These are phyloP conservation scores for Trichaptum fuscoviolaceum DNA, from an alignment of 768 basidiomycete species.

Conservation along the genomic window DNA sequence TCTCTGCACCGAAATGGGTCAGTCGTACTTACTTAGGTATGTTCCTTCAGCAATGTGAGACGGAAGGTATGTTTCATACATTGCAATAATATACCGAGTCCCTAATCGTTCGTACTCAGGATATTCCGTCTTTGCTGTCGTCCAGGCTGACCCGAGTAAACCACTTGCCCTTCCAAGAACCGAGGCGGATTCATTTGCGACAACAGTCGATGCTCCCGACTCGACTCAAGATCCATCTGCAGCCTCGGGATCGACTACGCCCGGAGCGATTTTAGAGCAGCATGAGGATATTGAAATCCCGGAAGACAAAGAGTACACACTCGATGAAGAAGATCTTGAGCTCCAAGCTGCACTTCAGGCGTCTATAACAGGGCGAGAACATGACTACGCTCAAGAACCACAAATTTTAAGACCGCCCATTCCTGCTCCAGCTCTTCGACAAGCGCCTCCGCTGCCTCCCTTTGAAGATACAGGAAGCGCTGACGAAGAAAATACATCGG, in stretches of 20 bases:
- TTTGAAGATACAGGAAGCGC: slow-evolving; percentile 4
- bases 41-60: slow-evolving; percentile 82
- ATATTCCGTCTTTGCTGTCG: slow-evolving; percentile 77
- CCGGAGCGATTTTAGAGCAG: neutral
- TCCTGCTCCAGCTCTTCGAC: slow-evolving; percentile 24
- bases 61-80: slow-evolving; percentile 52
- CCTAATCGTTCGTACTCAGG: slow-evolving; percentile 36
- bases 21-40: slow-evolving; percentile 78
- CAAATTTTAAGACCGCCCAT: slow-evolving; percentile 17
- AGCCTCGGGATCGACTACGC: slow-evolving; percentile 6
- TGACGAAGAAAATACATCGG: slow-evolving; percentile 21
- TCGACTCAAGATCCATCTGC: slow-evolving; percentile 8
- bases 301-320: slow-evolving; percentile 26
- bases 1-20: slow-evolving; percentile 72
- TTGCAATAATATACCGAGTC: neutral
- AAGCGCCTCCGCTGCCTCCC: slow-evolving; percentile 20
- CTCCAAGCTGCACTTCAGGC: slow-evolving; percentile 86
- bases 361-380: slow-evolving; percentile 43
- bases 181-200: slow-evolving; percentile 68
- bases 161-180: slow-evolving; percentile 54
- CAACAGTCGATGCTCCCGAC: slow-evolving; percentile 34
- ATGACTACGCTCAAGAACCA: slow-evolving; percentile 9
- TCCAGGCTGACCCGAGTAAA: slow-evolving; percentile 51
- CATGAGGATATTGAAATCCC: slow-evolving; percentile 2
- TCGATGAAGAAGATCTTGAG: slow-evolving; percentile 84